A percentile compares a stretch with the other conserved stretches of the same genome.
Conservation (phyloP, 768 basidiomycete genomes). For the Panellus pusillus region DNA sequence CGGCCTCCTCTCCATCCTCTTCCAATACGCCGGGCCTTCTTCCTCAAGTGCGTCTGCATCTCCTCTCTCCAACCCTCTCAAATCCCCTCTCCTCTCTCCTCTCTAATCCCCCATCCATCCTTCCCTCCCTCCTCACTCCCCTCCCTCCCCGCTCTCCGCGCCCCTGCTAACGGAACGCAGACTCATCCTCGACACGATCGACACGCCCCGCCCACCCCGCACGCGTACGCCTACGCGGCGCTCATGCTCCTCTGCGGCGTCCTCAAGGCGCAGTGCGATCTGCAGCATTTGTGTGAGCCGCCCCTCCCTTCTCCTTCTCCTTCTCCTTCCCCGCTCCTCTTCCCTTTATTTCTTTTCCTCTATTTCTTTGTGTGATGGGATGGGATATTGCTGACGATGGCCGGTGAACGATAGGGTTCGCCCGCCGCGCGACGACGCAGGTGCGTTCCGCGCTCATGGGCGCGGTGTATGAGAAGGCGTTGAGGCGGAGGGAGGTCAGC, state of each 20-base stretch:
- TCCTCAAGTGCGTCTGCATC: slow-evolving; percentile 7
- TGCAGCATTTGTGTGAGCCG: slow-evolving; percentile 1
- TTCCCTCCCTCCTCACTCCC: too few species aligned
- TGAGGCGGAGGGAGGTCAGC: slow-evolving; percentile 1
- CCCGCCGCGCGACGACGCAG: background rate
- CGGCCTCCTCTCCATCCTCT: background rate
- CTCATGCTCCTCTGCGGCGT: background rate
- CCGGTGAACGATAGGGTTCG: background rate
- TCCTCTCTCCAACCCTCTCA: too few species aligned
- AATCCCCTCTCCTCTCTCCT: too few species aligned
- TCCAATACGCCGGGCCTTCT: slow-evolving; percentile 1
- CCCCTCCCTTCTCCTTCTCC: too few species aligned
- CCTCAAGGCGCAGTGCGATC: slow-evolving; percentile 1
- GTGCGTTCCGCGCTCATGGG: slow-evolving; percentile 1
- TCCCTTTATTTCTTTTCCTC: too few species aligned
- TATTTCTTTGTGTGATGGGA: too few species aligned
- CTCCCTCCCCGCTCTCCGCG: too few species aligned
- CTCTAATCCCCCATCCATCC: too few species aligned
- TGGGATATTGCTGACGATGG: background rate
- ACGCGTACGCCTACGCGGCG: slow-evolving; percentile 1
- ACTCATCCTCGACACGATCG: slow-evolving; percentile 1
- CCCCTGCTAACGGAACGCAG: background rate
- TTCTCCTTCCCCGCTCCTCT: too few species aligned
- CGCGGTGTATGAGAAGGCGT: slow-evolving; percentile 1
- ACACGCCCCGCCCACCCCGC: background rate